Evolutionary conservation across 352 stramenopile species (phyloP).

Genomic region (Pythium folliculosum): DNA sequence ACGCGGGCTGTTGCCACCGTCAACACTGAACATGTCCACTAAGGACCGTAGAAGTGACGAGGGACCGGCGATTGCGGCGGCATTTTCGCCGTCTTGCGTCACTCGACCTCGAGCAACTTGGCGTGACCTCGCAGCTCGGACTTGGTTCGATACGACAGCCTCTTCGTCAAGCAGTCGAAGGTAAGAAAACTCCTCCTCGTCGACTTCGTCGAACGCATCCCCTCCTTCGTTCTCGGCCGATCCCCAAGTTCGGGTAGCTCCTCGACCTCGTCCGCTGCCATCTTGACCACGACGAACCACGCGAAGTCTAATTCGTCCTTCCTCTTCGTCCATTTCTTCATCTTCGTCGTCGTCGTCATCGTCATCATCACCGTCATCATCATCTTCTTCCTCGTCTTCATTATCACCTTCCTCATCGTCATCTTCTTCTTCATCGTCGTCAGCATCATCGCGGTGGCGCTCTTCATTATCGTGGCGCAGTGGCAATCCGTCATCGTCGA

Average conservation of each 20-base stretch:
- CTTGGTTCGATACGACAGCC: conserved; percentile 23
- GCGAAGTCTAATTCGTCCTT: conserved; percentile 57
- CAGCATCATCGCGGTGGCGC: conserved; percentile 42
- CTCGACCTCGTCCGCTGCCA: conserved; percentile 21
- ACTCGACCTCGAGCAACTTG: conserved; percentile 4
- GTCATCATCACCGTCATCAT: conserved; percentile 60
- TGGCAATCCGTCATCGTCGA: conserved; percentile 37
- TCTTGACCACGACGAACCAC: conserved; percentile 27
- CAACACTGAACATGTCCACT: conserved; percentile 34
- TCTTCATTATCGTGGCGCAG: conserved; percentile 43
- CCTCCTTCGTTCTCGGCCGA: conserved; percentile 71
- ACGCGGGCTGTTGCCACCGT: conserved; percentile 16
- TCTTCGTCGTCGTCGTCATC: conserved; percentile 64
- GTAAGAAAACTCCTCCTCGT: conserved; percentile 86
- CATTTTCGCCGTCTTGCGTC: conserved; percentile 7
- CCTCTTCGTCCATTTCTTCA: conserved; percentile 68
- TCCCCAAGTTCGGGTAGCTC: conserved; percentile 57
- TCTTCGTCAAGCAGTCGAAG: conserved; percentile 78
- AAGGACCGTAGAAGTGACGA: conserved; percentile 26
- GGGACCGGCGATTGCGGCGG: neutral
- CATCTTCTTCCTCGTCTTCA: conserved; percentile 54
- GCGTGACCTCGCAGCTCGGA: conserved; percentile 9
- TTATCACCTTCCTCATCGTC: conserved; percentile 67
- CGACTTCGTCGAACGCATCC: conserved; percentile 79
- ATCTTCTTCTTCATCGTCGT: conserved; percentile 57